Conservation (phyloP, 2,329 filamentous ascomycete genomes). For the Bipolaris cookei region DNA sequence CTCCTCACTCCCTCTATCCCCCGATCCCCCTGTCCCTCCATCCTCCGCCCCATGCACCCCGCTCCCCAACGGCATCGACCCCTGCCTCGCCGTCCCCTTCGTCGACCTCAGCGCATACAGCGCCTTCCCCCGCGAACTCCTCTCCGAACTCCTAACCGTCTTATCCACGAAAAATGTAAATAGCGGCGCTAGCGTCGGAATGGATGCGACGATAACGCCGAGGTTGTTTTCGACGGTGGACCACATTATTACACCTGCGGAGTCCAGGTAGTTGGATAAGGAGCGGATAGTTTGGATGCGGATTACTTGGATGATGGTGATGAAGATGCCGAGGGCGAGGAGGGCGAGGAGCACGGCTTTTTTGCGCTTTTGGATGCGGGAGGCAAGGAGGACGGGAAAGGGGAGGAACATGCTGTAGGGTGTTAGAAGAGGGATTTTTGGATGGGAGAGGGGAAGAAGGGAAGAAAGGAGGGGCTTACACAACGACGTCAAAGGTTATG, state of each 20-base stretch:
- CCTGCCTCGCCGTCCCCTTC: slow-evolving; percentile 3
- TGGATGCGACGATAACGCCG: slow-evolving; percentile 23
- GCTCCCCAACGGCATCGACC: slow-evolving; percentile 9
- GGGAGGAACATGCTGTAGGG: slow-evolving; percentile 20
- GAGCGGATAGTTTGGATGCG: slow-evolving; percentile 21
- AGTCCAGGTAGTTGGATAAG: slow-evolving; percentile 25
- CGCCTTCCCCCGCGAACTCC: slow-evolving; percentile 8
- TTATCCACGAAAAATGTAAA: slow-evolving; percentile 26
- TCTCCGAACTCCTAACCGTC: slow-evolving; percentile 16
- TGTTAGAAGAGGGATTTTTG: no score
- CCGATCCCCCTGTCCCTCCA: not conserved
- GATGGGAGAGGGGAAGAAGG: no score
- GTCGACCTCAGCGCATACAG: slow-evolving; percentile 13
- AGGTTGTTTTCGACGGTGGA: slow-evolving; percentile 26
- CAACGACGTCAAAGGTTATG: slow-evolving; percentile 17
- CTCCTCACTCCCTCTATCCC: slow-evolving; percentile 14
- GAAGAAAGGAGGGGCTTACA: slow-evolving; percentile 6
- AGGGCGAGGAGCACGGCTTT: slow-evolving; percentile 19
- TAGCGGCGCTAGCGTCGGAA: slow-evolving; percentile 21
- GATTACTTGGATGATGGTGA: slow-evolving; percentile 24
- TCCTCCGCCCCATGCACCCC: slow-evolving; percentile 1
- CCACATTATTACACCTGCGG: slow-evolving; percentile 24
- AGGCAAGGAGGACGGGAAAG: slow-evolving; percentile 20
- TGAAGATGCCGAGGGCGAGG: slow-evolving; percentile 21
- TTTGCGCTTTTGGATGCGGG: slow-evolving; percentile 21